Evolutionary conservation across 306 rosid species (phyloP).

Genomic region (Heteromeles arbutifolia): DNA sequence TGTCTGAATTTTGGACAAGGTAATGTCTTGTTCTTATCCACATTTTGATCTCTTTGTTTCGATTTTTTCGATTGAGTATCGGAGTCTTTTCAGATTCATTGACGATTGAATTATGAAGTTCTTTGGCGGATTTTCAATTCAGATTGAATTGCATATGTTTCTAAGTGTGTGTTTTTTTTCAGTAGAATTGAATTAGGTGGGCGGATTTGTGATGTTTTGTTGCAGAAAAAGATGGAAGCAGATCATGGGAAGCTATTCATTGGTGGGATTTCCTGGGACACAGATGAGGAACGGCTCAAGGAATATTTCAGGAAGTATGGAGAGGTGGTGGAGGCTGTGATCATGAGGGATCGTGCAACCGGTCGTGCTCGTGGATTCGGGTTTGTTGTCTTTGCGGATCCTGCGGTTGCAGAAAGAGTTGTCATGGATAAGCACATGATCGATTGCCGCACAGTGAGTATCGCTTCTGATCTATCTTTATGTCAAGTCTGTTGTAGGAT

Average conservation of each 20-base stretch:
- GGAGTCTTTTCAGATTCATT: slow-evolving; percentile 9
- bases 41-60: slow-evolving; percentile 50
- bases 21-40: slow-evolving; percentile 27
- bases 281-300: slow-evolving; percentile 86
- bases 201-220: slow-evolving; percentile 34
- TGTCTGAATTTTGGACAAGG: slow-evolving; percentile 51
- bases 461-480: slow-evolving; percentile 10
- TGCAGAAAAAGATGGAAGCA: slow-evolving; percentile 66
- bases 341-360: slow-evolving; percentile 93
- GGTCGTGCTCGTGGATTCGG: slow-evolving; percentile 98
- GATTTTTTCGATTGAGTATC: slow-evolving; percentile 18
- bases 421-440: slow-evolving; percentile 80
- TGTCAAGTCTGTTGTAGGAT: slow-evolving; percentile 2
- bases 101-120: slow-evolving; percentile 26
- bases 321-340: slow-evolving; percentile 88
- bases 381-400: slow-evolving; percentile 80
- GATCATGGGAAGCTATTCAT: slow-evolving; percentile 98
- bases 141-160: slow-evolving; percentile 24
- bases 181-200: slow-evolving; percentile 13
- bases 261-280: slow-evolving; percentile 99
- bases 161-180: neutral
- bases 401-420: slow-evolving; percentile 81
- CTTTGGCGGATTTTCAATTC: slow-evolving; percentile 14
- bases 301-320: slow-evolving; percentile 77
- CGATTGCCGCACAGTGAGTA: slow-evolving; percentile 85